Base-by-base conservation (phyloP, 139 green algal genomes). In the Chara braunii region DNA sequence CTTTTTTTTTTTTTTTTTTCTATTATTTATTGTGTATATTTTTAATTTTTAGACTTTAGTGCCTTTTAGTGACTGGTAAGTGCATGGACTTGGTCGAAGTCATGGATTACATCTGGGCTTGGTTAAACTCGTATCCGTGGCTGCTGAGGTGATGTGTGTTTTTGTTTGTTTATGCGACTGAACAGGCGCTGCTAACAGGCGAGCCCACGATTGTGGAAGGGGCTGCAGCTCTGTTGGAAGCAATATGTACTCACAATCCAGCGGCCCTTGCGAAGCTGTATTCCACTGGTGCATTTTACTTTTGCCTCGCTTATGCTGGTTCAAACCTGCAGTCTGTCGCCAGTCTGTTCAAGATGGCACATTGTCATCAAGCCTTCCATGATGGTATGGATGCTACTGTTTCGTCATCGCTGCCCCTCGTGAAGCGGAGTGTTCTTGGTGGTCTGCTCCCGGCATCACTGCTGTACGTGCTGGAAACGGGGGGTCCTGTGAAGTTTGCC, bases 361-460 rank as follows among this genome's bases (percentile, higher is more conserved):
- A 89, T 52, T 48, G 82, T 33, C n/a, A 37, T 29, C 80, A 85
- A 62, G 51, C 68, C 18, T 80, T 73, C 61, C 51, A 63, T 29
- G 55, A 57, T 42, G 60, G 44, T 32, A 52, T 69, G 31, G 60
- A 70, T 6, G n/a, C 51, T 8, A 24, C 60, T 2, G 33, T 26
- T 30, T 26, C 48, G 11, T 26, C 54, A 2, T 28, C 55, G n/a
- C 65, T 48, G 9, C 36, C 51, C 0, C 75, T 96, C 30, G 74
- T 76, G 2, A 53, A 81, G 43, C 78, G 83, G 37, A 88, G 75
- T 59, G 87, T 91, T 60, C 81, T 97, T 45, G 91, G 89, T 18
- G 72, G 69, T 11, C 71, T 94, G 45, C 79, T 97, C 55, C 91
- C 91, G 5, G 88, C 95, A 78, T 87, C 72, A 43, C 79, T 97